These are phyloP conservation scores for Waltiozyma sp. DNA, from an alignment of 1,139 yeast species.

Conservation along the genomic window DNA sequence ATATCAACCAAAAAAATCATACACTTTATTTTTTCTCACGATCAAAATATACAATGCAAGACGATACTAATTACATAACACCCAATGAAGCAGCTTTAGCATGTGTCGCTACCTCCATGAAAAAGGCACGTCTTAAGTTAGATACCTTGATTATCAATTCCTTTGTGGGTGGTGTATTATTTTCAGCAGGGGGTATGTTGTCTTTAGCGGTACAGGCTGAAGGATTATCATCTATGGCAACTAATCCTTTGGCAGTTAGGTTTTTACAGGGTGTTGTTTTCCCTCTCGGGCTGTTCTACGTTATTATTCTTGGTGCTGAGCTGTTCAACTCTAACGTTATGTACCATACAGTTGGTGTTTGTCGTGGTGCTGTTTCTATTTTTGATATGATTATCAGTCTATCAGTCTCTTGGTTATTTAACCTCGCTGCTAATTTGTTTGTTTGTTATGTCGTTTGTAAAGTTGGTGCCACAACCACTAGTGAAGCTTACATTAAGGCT, in stretches of 20 bases:
- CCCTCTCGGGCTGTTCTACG: conserved; percentile 64
- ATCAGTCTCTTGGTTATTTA: conserved; percentile 58
- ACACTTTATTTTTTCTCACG: conserved; percentile 2
- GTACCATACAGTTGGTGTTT: conserved; percentile 55
- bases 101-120: conserved; percentile 75
- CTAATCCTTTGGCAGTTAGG: conserved; percentile 43
- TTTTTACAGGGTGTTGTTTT: conserved; percentile 46
- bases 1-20: neutral
- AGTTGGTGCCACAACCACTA: conserved; percentile 36
- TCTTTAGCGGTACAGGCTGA: conserved; percentile 45
- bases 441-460: conserved; percentile 54
- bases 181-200: conserved; percentile 67
- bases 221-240: conserved; percentile 29
- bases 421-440: conserved; percentile 52
- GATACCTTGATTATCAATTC: conserved; percentile 52
- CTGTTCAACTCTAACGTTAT: conserved; percentile 62
- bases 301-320: conserved; percentile 64
- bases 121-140: conserved; percentile 54
- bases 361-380: conserved; percentile 57
- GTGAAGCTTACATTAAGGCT: conserved; percentile 32
- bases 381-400: conserved; percentile 56
- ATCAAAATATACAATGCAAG: conserved; percentile 19
- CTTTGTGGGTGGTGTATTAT: conserved; percentile 57
- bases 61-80: conserved; percentile 49
- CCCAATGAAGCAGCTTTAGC: conserved; percentile 77